These are phyloP conservation scores for Neltuma alba DNA, from an alignment of 306 rosid species.

Conservation along the genomic window DNA sequence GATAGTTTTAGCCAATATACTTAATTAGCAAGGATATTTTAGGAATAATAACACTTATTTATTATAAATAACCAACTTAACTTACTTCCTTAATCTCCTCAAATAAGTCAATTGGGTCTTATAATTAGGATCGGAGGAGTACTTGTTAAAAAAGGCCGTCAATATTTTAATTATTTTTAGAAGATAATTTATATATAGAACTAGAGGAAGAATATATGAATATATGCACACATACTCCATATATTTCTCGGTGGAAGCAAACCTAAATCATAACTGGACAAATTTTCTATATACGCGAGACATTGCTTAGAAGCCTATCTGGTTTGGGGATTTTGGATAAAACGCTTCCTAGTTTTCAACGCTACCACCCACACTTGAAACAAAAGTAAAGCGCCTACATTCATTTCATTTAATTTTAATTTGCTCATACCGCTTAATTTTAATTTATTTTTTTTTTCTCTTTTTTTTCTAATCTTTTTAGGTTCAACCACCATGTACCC, in stretches of 20 bases:
- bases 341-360: conserved; percentile 53
- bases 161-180: too few relatives aligned
- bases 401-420: conserved; percentile 31
- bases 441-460: too few relatives aligned
- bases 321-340: conserved; percentile 25
- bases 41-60: too few relatives aligned
- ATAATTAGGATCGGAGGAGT: too few relatives aligned
- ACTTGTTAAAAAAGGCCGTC: too few relatives aligned
- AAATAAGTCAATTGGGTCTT: too few relatives aligned
- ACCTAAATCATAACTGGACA: background rate
- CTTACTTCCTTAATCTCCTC: too few relatives aligned
- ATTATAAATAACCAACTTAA: too few relatives aligned
- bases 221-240: too few relatives aligned
- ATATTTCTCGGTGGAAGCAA: background rate
- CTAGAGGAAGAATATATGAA: background rate
- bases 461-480: background rate
- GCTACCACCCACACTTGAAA: conserved; percentile 51
- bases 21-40: too few relatives aligned
- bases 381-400: conserved; percentile 44
- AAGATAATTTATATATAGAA: background rate
- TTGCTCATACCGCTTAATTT: background rate
- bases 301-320: conserved; percentile 13
- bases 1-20: too few relatives aligned
- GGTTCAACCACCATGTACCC: conserved; percentile 27
- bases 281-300: conserved; percentile 8